These are phyloP conservation scores for Ogataea minuta DNA, from an alignment of 805 yeast species.

Conservation along the genomic window DNA sequence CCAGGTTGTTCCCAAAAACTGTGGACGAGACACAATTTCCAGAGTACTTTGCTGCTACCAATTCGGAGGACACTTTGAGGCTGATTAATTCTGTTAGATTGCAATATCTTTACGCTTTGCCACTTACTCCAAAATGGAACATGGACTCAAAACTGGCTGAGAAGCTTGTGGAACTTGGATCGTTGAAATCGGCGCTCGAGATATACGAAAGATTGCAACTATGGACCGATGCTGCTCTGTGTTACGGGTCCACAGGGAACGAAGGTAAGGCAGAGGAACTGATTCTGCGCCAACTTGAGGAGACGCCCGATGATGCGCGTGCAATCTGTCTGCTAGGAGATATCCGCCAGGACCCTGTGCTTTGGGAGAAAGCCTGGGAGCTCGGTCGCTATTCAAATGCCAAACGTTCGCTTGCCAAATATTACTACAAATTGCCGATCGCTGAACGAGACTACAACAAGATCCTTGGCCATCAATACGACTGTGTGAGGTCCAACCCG, in stretches of 20 bases:
- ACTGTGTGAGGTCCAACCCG: slow-evolving; percentile 72
- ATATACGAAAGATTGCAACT: slow-evolving; percentile 78
- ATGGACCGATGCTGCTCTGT: slow-evolving; percentile 82
- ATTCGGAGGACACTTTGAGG: slow-evolving; percentile 28
- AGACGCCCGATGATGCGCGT: slow-evolving; percentile 74
- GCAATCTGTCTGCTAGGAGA: slow-evolving; percentile 86
- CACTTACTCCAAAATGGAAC: slow-evolving; percentile 80
- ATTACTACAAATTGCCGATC: slow-evolving; percentile 69
- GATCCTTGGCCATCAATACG: slow-evolving; percentile 68
- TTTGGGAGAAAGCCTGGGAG: slow-evolving; percentile 89
- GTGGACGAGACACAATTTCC: slow-evolving; percentile 29
- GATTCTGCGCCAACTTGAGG: slow-evolving; percentile 49
- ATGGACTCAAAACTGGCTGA: slow-evolving; percentile 84
- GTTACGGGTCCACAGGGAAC: slow-evolving; percentile 83
- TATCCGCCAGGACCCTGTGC: slow-evolving; percentile 65
- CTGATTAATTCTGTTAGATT: slow-evolving; percentile 52
- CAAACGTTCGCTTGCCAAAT: slow-evolving; percentile 76
- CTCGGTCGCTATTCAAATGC: slow-evolving; percentile 81
- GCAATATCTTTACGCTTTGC: slow-evolving; percentile 68
- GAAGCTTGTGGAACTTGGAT: slow-evolving; percentile 80
- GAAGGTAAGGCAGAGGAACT: slow-evolving; percentile 63
- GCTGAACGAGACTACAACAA: slow-evolving; percentile 46
- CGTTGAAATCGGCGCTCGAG: slow-evolving; percentile 81
- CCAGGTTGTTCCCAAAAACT: slow-evolving; percentile 48
- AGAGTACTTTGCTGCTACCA: slow-evolving; percentile 15